phyloP scores from a whole-genome alignment of 2,329 filamentous ascomycete species.

The Macroventuria anomochaeta region DNA sequence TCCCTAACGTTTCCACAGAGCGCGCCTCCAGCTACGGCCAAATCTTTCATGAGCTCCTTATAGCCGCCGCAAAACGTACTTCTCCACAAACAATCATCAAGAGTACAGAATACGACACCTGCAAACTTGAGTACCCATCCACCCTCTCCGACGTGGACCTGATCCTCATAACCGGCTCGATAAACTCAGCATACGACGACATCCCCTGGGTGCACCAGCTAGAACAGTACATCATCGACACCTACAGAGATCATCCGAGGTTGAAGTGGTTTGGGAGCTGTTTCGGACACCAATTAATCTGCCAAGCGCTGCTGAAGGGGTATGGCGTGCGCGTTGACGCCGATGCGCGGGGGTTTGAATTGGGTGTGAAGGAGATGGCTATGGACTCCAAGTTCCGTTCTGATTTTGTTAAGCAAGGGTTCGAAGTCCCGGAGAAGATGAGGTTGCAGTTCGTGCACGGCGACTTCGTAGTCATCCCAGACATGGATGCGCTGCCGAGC shows the following conservation, averaged over 20 bases:
- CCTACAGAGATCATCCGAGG: conserved; percentile 38
- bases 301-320: conserved; percentile 46
- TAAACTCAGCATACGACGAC: conserved; percentile 39
- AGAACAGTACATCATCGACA: conserved; percentile 37
- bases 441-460: conserved; percentile 51
- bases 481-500: conserved; percentile 20
- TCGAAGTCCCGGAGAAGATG: conserved; percentile 20
- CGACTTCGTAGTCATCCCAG: conserved; percentile 37
- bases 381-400: conserved; percentile 23
- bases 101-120: conserved; percentile 47
- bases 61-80: conserved; percentile 21
- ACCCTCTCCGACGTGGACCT: conserved; percentile 42
- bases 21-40: conserved; percentile 36
- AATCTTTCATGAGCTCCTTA: conserved; percentile 39
- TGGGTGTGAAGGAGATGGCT: conserved; percentile 34
- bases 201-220: conserved; percentile 35
- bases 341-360: conserved; percentile 36
- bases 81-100: conserved; percentile 23
- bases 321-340: conserved; percentile 36
- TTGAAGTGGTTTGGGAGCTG: conserved; percentile 55
- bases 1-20: conserved; percentile 28
- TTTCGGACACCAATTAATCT: conserved; percentile 54
- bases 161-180: conserved; percentile 52
- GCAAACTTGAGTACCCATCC: conserved; percentile 45
- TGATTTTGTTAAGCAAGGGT: neutral